Evolutionary conservation across 208 protist species (phyloP).

Genomic region (Trypanosoma avium): DNA sequence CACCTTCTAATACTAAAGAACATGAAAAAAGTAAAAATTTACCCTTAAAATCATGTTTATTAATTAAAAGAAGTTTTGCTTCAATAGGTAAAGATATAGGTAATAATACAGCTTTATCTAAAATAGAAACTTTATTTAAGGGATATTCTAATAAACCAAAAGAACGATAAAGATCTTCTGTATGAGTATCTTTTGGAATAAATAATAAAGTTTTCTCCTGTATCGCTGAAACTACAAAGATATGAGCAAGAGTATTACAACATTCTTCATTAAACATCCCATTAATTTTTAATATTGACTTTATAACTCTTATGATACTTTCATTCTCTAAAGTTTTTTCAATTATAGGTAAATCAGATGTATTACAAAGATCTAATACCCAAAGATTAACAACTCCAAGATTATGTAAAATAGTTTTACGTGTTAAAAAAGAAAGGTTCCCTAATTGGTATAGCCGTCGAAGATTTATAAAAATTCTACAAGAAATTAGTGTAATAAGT

Average conservation of each 20-base stretch:
- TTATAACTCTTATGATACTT: neutral
- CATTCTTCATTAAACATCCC: conserved; percentile 3
- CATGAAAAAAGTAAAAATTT: conserved; percentile 30
- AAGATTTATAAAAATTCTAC: conserved; percentile 7
- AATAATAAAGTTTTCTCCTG: conserved; percentile 21
- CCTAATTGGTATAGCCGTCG: neutral
- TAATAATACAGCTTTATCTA: conserved; percentile 20
- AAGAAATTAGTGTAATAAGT: conserved; percentile 3
- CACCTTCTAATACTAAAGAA: conserved; percentile 15
- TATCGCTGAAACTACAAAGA: conserved; percentile 12
- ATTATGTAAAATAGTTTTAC: neutral
- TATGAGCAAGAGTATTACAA: neutral
- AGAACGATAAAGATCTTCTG: neutral
- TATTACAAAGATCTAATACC: conserved; percentile 9
- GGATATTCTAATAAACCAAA: neutral
- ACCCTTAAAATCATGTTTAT: neutral
- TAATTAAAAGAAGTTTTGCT: conserved; percentile 10
- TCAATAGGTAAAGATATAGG: conserved; percentile 14
- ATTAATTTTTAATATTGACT: conserved; percentile 10
- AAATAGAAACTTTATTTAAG: neutral
- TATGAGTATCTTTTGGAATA: conserved; percentile 6
- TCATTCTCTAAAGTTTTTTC: neutral
- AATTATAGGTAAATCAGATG: neutral
- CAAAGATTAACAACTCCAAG: conserved; percentile 14
- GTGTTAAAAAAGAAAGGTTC: neutral